Conservation (phyloP, 352 stramenopile genomes). For the Globisporangium radiosum region DNA sequence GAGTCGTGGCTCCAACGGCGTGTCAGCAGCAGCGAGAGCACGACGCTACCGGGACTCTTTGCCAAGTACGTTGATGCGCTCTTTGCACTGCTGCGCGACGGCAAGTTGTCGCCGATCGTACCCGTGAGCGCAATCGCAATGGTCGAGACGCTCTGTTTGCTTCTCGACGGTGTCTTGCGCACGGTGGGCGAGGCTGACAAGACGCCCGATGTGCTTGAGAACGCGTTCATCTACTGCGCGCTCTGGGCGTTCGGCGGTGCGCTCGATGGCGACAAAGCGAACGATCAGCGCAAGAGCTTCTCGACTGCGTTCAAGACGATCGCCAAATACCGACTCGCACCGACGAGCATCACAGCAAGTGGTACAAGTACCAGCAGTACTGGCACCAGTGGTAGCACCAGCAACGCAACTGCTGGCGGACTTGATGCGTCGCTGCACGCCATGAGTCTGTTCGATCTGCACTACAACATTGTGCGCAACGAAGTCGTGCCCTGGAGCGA, state of each 20-base stretch:
- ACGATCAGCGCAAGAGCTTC: conserved; percentile 54
- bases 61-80: conserved; percentile 90
- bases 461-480: conserved; percentile 62
- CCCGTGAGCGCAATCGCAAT: conserved; percentile 46
- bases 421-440: not conserved
- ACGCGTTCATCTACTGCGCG: conserved; percentile 92
- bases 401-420: not conserved
- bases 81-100: conserved; percentile 66
- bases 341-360: not conserved
- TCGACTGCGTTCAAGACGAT: conserved; percentile 50
- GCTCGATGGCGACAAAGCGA: conserved; percentile 82
- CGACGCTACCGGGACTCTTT: conserved; percentile 87
- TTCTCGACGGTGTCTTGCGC: conserved; percentile 91
- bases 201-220: conserved; percentile 86
- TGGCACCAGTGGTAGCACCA: not conserved
- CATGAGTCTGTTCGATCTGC: conserved; percentile 71
- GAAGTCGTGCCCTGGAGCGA: conserved; percentile 78
- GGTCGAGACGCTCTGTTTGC: conserved; percentile 89
- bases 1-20: conserved; percentile 90
- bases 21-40: conserved; percentile 74
- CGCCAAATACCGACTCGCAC: conserved; percentile 67
- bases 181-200: conserved; percentile 77
- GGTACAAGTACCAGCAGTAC: not conserved
- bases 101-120: conserved; percentile 53
- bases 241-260: conserved; percentile 95